These are phyloP conservation scores for Cokeromyces recurvatus DNA, from an alignment of 371 early-diverging fungal genomes.

Conservation along the genomic window DNA sequence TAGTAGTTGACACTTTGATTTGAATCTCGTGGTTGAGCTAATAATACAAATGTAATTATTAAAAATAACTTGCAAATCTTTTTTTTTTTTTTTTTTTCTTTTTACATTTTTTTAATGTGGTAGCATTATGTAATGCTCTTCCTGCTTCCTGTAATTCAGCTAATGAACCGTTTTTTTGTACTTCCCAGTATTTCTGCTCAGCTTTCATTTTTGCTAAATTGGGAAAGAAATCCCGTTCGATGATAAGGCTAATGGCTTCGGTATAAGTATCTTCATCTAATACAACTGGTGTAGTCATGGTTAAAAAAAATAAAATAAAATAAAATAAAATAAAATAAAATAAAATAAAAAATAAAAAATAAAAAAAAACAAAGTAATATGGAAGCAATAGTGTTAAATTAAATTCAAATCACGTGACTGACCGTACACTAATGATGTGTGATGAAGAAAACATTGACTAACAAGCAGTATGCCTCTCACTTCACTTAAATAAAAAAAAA, in stretches of 20 bases:
- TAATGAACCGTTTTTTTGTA: slow-evolving; percentile 28
- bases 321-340: neutral
- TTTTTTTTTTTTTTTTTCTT: neutral
- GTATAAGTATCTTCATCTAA: slow-evolving; percentile 80
- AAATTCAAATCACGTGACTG: too few species aligned
- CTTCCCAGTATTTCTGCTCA: slow-evolving; percentile 47
- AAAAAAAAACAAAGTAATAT: too few species aligned
- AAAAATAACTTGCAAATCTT: neutral
- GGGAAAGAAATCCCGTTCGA: slow-evolving; percentile 86
- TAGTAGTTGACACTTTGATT: slow-evolving; percentile 25
- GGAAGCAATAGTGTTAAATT: too few species aligned
- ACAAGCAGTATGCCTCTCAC: too few species aligned
- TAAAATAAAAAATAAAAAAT: neutral
- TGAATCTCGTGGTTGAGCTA: neutral
- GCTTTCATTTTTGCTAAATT: slow-evolving; percentile 60
- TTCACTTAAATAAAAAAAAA: too few species aligned
- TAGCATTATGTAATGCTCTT: slow-evolving; percentile 14
- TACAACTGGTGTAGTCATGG: slow-evolving; percentile 25
- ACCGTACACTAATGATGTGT: too few species aligned
- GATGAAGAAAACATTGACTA: too few species aligned
- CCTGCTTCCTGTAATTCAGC: slow-evolving; percentile 21
- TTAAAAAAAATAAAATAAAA: neutral
- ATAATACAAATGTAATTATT: neutral
- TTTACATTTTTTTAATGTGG: slow-evolving; percentile 5
- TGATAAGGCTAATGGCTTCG: slow-evolving; percentile 70